phyloP scores from a whole-genome alignment of 1,284 basidiomycete genomes.

The Sphaerobolus stellatus region DNA sequence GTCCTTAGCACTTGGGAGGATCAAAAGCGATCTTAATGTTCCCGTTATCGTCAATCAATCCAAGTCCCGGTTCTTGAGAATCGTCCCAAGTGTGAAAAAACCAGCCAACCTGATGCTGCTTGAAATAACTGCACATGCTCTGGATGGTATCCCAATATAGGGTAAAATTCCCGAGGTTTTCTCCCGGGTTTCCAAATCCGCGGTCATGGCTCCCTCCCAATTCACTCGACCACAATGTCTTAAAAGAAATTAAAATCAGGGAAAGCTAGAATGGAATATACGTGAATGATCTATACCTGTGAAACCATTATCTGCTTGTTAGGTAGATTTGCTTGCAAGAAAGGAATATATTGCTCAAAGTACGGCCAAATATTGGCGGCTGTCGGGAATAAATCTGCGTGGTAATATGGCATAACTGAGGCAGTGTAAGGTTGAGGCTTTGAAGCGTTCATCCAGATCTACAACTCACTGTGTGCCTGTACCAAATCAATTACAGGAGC shows the following conservation, averaged over 20 bases:
- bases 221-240: slow-evolving; percentile 14
- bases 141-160: slow-evolving; percentile 13
- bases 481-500: slow-evolving; percentile 13
- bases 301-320: slow-evolving; percentile 12
- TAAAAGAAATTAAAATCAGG: neutral
- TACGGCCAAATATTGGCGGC: slow-evolving; percentile 12
- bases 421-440: neutral
- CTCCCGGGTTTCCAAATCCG: slow-evolving; percentile 11
- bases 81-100: slow-evolving; percentile 14
- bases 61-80: slow-evolving; percentile 12
- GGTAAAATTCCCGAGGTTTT: slow-evolving; percentile 14
- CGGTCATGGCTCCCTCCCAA: slow-evolving; percentile 12
- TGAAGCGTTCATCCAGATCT: neutral
- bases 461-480: slow-evolving; percentile 10
- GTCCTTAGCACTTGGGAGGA: slow-evolving; percentile 10
- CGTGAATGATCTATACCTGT: neutral
- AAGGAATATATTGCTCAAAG: slow-evolving; percentile 13
- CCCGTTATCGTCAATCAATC: slow-evolving; percentile 9
- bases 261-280: neutral
- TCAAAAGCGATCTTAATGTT: slow-evolving; percentile 13
- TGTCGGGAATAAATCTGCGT: slow-evolving; percentile 12
- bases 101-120: slow-evolving; percentile 10
- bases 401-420: slow-evolving; percentile 15
- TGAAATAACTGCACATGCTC: slow-evolving; percentile 9
- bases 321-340: slow-evolving; percentile 12